Evolutionary conservation across 495 filamentous ascomycete species (phyloP), one percentile per base, ranked within the genome.

Genomic region (Melanomma pulvis-pyrius): DNA sequence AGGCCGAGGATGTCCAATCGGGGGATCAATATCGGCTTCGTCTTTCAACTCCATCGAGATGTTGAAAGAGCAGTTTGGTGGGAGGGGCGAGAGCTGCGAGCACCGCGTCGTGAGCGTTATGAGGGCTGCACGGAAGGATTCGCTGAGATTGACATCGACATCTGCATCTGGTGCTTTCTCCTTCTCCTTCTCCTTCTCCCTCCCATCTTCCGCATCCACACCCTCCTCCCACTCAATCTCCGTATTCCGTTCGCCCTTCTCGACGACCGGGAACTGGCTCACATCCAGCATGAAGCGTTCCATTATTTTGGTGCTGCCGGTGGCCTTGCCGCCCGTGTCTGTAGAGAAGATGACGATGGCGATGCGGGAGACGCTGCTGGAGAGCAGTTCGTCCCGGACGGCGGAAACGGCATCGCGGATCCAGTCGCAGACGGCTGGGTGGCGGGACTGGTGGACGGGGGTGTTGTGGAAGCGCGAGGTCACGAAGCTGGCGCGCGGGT

Each of bases 221-320:
- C 61, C 59, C 12, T 66, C 62, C 79, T 72, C 78, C 69, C 81
- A 83, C 61, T 82, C 72, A 34, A 80, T 70, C 5, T 68, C 65
- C 26, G 74, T 71, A 32, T 71, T 58, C 34, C 70, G 25, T 63
- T 73, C 71, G 85, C 82, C 58, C 75, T 75, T 29, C 75, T 68
- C 34, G 5, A 90, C 82, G 32, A 78, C 79, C 0, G 94, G 94
- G 70, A 97, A 96, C 19, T 77, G 77, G 56, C 84, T 82, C 22
- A 94, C 82, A 78, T 96, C 91, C 75, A 97, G 93, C 67, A 96
- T 80, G 84, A 88, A 97, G 62, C 93, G 86, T 74, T 97, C 94
- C 74, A 94, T 48, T 1, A 73, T 71, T 61, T 60, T 60, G 22
- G 50, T 25, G 19, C 52, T 52, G 22, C 60, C 65, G 6, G 32